Evolutionary conservation across 1,284 basidiomycete species (phyloP), one percentile per base, ranked within the genome.

Genomic region (Rhizoctonia solani): DNA sequence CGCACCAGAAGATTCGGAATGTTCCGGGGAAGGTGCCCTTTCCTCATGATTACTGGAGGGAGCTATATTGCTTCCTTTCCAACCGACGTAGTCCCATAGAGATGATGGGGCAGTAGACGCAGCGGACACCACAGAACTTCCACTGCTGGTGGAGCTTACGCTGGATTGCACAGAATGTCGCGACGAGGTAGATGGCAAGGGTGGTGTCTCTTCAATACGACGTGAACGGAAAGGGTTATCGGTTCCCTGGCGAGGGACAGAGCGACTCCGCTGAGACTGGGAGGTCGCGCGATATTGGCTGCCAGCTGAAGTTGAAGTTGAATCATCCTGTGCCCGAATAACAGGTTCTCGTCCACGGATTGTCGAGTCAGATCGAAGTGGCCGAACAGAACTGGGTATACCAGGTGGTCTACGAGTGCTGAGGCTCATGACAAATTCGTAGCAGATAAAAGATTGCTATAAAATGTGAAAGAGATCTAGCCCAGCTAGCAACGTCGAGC

Each of bases 341-440:
- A n/a, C 9, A 19, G 42, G 29, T 21, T 47, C 42, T n/a, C 23
- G 46, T n/a, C 46, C 23, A 19, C 46, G 58, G 8, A 29, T 46
- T 5, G 29, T 27, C 3, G 46, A 61, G 11, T 44, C 27, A 2
- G 58, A 61, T 16, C 58, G 58, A 1, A 47, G 58, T 27, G 21
- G 29, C 16, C 58, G 58, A 32, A 61, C 58, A 50, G 58, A 61
- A 25, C 58, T 61, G 41, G 58, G 58, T 11, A 61, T 46, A 50
- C 58, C 58, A 61, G 39, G 29, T 16, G 58, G 58, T 46, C 58
- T 49, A 27, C 58, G 58, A 50, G 58, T 61, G 46, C 58, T 61
- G 46, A 61, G 50, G 34, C 58, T 61, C 58, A 55, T 49, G 39
- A 19, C 34, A 54, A 16, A 46, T 46, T 54, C 46, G 34, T 30